These are phyloP conservation scores for Rhizopus arrhizus DNA, from an alignment of 371 early-diverging fungal genomes.

Conservation along the genomic window DNA sequence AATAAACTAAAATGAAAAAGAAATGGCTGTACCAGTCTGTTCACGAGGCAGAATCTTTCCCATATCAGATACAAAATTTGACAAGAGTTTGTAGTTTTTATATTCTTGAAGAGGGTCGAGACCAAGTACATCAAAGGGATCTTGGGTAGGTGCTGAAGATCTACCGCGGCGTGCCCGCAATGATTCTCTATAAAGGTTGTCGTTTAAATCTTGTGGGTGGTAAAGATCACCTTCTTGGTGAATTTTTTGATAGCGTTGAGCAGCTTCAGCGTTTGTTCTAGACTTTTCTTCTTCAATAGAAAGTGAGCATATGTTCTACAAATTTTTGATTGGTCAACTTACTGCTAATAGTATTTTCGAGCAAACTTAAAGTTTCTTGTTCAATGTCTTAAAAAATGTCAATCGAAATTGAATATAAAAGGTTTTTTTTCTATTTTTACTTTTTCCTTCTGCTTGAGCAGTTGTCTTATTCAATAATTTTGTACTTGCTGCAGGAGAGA, in stretches of 20 bases:
- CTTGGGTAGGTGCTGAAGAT: slow-evolving; percentile 41
- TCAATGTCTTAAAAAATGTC: slow-evolving; percentile 23
- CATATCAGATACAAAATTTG: slow-evolving; percentile 77
- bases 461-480: slow-evolving; percentile 5
- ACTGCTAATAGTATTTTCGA: slow-evolving; percentile 32
- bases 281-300: slow-evolving; percentile 28
- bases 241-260: slow-evolving; percentile 45
- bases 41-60: slow-evolving; percentile 79
- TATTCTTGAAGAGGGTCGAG: slow-evolving; percentile 78
- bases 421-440: too few species aligned
- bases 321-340: slow-evolving; percentile 11
- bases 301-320: neutral
- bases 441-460: neutral
- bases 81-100: slow-evolving; percentile 72
- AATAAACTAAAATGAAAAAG: too few species aligned
- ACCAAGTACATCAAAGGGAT: slow-evolving; percentile 68
- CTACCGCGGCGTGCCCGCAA: slow-evolving; percentile 42
- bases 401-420: neutral
- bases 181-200: slow-evolving; percentile 44
- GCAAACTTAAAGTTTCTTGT: slow-evolving; percentile 29
- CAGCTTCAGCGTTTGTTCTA: slow-evolving; percentile 28
- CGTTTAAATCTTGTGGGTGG: slow-evolving; percentile 58
- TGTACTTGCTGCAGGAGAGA: slow-evolving; percentile 16
- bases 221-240: slow-evolving; percentile 51
- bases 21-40: slow-evolving; percentile 56